phyloP scores from a whole-genome alignment of 1,139 yeast species.

The Pichia kudriavzevii region DNA sequence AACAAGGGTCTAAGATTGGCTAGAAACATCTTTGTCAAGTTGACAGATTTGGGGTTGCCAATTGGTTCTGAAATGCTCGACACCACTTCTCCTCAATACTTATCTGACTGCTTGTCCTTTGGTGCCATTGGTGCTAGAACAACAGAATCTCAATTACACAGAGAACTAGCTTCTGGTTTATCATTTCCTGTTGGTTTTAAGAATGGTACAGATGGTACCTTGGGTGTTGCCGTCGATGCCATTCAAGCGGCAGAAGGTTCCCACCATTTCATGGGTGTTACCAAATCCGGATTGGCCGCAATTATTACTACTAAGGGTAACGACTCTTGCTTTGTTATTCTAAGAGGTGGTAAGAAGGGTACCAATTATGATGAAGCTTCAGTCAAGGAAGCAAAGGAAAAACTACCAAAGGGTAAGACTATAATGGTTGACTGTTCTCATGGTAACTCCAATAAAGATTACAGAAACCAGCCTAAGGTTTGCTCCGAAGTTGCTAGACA shows the following conservation, averaged over 20 bases:
- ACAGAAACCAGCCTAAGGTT: conserved; percentile 89
- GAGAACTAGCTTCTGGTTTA: conserved; percentile 93
- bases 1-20: conserved; percentile 89
- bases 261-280: conserved; percentile 95
- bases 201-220: conserved; percentile 95
- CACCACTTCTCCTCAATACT: conserved; percentile 95
- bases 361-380: conserved; percentile 84
- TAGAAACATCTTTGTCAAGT: conserved; percentile 75
- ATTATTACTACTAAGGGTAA: conserved; percentile 94
- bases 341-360: conserved; percentile 92
- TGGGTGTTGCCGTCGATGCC: conserved; percentile 92
- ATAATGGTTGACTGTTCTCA: conserved; percentile 97
- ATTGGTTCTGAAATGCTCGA: conserved; percentile 98
- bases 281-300: conserved; percentile 94
- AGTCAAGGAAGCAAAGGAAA: conserved; percentile 67
- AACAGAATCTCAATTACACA: conserved; percentile 94
- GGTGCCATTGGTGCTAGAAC: conserved; percentile 99
- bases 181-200: conserved; percentile 98
- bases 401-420: conserved; percentile 41
- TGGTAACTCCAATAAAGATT: conserved; percentile 92
- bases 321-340: conserved; percentile 77
- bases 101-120: conserved; percentile 82
- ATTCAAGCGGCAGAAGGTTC: conserved; percentile 85
- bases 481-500: conserved; percentile 74
- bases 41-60: conserved; percentile 73